Conservation (phyloP, 805 yeast genomes). For the Pichia occidentalis region DNA sequence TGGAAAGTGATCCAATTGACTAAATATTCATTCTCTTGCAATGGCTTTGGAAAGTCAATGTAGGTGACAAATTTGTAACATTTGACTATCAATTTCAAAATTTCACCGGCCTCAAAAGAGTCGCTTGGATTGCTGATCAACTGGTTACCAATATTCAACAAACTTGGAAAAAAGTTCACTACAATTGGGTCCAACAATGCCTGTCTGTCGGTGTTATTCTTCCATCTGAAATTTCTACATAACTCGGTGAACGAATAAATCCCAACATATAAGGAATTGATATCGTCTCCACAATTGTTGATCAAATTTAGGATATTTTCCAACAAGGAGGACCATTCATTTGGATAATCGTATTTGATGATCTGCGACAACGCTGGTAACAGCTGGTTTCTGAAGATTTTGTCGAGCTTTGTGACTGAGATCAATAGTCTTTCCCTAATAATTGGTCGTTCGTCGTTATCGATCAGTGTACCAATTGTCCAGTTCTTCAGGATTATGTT, state of each 20-base stretch:
- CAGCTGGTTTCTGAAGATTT: slow-evolving; percentile 39
- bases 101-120: slow-evolving; percentile 47
- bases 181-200: slow-evolving; percentile 54
- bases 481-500: slow-evolving; percentile 66
- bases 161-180: slow-evolving; percentile 55
- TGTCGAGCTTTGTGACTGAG: slow-evolving; percentile 47
- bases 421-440: slow-evolving; percentile 64
- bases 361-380: slow-evolving; percentile 48
- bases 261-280: slow-evolving; percentile 51
- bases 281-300: slow-evolving; percentile 34
- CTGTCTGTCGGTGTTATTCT: slow-evolving; percentile 46
- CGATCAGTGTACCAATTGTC: slow-evolving; percentile 42
- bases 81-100: slow-evolving; percentile 70
- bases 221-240: slow-evolving; percentile 73
- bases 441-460: slow-evolving; percentile 65
- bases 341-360: slow-evolving; percentile 36
- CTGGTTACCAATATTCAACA: slow-evolving; percentile 59
- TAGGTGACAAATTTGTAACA: slow-evolving; percentile 76
- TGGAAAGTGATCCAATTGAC: slow-evolving; percentile 74
- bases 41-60: slow-evolving; percentile 65
- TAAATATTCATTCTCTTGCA: slow-evolving; percentile 48
- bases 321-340: slow-evolving; percentile 50
- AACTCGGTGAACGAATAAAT: slow-evolving; percentile 70
- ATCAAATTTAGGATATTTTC: slow-evolving; percentile 43
- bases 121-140: slow-evolving; percentile 29